Evolutionary conservation across 2,329 filamentous ascomycete species (phyloP).

Genomic region (Trichoderma koningii): DNA sequence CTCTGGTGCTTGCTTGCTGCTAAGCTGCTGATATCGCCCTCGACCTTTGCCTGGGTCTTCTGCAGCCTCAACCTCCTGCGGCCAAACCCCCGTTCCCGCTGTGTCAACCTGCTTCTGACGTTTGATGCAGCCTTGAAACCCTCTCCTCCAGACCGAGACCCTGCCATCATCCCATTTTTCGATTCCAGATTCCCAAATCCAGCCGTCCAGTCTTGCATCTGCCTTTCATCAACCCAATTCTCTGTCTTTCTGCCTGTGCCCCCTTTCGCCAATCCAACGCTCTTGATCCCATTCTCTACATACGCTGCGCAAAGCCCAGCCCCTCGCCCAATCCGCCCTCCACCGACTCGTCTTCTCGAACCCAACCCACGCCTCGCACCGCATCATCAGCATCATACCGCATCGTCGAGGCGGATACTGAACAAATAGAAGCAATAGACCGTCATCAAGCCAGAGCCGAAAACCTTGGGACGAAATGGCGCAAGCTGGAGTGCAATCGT

Average conservation of each 20-base stretch:
- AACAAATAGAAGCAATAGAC: conserved; percentile 8
- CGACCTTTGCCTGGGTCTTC: conserved; percentile 12
- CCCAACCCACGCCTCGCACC: conserved; percentile 19
- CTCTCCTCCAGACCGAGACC: conserved; percentile 37
- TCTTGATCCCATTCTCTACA: neutral
- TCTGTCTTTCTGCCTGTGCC: neutral
- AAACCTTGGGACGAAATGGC: conserved; percentile 59
- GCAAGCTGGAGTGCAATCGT: conserved; percentile 78
- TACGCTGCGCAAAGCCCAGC: conserved; percentile 17
- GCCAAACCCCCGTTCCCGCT: conserved; percentile 43
- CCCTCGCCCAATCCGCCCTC: conserved; percentile 21
- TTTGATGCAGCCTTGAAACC: conserved; percentile 32
- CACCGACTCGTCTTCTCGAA: conserved; percentile 20
- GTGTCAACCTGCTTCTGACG: conserved; percentile 41
- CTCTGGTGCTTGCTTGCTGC: neutral
- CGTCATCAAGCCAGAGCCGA: conserved; percentile 18
- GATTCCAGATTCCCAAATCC: conserved; percentile 11
- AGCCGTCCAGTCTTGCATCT: conserved; percentile 10
- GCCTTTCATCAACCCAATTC: conserved; percentile 14
- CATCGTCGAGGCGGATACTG: conserved; percentile 1
- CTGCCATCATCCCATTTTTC: conserved; percentile 30
- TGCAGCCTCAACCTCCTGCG: conserved; percentile 40
- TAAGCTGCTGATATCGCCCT: conserved; percentile 24
- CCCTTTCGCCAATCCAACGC: neutral
- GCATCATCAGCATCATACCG: conserved; percentile 13